Evolutionary conservation across 1,284 basidiomycete species (phyloP), one percentile per base, ranked within the genome.

Genomic region (Schizopora paradoxa): DNA sequence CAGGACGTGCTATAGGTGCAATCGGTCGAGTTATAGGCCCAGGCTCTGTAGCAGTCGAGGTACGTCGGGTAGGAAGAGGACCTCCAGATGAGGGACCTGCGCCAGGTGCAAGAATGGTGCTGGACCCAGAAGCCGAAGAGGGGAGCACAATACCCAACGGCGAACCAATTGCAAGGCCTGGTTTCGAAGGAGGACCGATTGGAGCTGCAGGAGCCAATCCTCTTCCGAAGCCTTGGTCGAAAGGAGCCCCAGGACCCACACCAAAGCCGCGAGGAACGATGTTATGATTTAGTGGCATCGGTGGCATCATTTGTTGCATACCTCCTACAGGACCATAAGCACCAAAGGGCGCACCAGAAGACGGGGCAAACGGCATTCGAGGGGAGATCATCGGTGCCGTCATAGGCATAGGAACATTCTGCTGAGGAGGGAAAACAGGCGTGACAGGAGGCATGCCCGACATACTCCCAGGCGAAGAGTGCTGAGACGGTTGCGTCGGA

Each of bases 21-120:
- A 65, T 61, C 0, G 79, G 78, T 25, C 79, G 71, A 13, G 73
- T 72, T 49, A 84, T 79, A 70, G 80, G 48, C 70, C 72, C 40
- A 25, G 55, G 52, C 1, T 62, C 57, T 39, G 59, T 62, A 6
- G 58, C 61, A 27, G 60, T 58, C 40, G 64, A 66, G 43, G 58
- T 40, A 27, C 66, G 61, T 32, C 65, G 60, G 26, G 52, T 53
- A 29, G 69, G 59, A 18, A 59, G 64, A n/a, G 66, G 57, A 19
- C 58, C 56, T 61, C 51, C 48, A 57, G 53, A 26, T 10, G 39
- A 18, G 23, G 37, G 22, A 3, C 45, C 42, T 22, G 45, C 11
- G 3, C 26, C 18, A 10, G 31, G 7, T 23, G 25, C 41, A 43
- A 35, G 38, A 1, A 29, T n/a, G 4, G 22, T 28, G 23, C 41